Base-by-base conservation (phyloP, 2,329 filamentous ascomycete species). In the Keithomyces neogunnii region DNA sequence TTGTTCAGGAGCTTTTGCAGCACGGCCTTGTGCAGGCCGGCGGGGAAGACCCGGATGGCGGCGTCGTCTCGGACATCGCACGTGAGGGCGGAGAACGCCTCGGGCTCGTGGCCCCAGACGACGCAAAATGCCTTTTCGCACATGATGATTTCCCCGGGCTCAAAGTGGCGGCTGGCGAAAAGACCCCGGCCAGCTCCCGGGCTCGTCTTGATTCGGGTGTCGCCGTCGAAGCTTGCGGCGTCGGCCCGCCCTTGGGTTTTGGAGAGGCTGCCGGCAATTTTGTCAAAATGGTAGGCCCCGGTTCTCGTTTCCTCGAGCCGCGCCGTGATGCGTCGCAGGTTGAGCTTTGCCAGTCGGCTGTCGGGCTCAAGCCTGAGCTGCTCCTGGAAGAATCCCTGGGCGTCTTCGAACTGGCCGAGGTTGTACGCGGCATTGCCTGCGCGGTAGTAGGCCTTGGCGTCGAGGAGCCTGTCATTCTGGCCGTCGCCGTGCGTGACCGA, bases 111-210 rank as follows among this genome's bases (percentile, higher is more conserved):
- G 1, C 62, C 58, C 62, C 64, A 66, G 6, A 63, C 61, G 0
- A 60, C 59, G 11, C 58, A 63, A 9, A 65, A 66, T 0, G 68
- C 62, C 32, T 65, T 69, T 52, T 70, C 71, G 30, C 64, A 66
- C 51, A 73, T 56, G 29, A 46, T 32, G 28, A 31, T 46, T 19
- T 69, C 66, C 3, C 66, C 66, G 2, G 55, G 48, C 13, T 59
- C 53, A 30, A 72, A 60, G 19, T 62, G 53, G 1, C 55, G 53
- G 0, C 57, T 64, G 1, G 68, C 64, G 42, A 73, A 73, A 0
- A 73, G 53, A 1, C 70, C 70, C 1, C 65, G 61, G 1, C 70
- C 70, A 13, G 60, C 50, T 4, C 58, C 59, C 0, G 29, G 44
- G 44, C 44, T 46, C 10, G 31, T 19, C 29, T 55, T 59, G 13